Evolutionary conservation across 2,329 filamentous ascomycete species (phyloP).

Genomic region (Apiospora aurea): DNA sequence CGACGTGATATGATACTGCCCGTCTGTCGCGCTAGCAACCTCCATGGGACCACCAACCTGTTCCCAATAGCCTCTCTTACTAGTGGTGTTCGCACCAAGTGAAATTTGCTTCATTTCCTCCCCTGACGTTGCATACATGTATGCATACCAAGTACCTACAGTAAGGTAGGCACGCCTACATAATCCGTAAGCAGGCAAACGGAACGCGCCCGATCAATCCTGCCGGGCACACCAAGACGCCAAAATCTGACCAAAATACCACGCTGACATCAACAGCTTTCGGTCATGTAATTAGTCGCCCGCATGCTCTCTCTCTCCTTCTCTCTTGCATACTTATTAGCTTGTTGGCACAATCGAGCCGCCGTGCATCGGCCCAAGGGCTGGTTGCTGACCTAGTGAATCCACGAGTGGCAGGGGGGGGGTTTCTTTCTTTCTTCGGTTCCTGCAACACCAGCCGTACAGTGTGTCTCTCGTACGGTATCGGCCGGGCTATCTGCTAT

Average conservation of each 20-base stretch:
- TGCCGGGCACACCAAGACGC: not conserved
- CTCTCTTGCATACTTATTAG: not conserved
- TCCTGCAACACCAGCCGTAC: not conserved
- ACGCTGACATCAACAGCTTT: conserved; percentile 1
- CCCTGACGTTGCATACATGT: not conserved
- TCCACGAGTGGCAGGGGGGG: not conserved
- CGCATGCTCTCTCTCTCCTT: not conserved
- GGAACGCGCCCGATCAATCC: not conserved
- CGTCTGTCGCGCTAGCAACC: not conserved
- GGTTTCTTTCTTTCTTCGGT: not conserved
- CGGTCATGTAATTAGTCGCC: not conserved
- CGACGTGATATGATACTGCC: conserved; percentile 7
- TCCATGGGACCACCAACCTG: not conserved
- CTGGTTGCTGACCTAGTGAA: not conserved
- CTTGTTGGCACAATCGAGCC: not conserved
- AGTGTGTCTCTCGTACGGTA: not conserved
- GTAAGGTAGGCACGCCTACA: not conserved
- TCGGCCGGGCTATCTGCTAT: not conserved
- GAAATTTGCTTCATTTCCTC: conserved; percentile 4
- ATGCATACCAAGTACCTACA: too few relatives aligned
- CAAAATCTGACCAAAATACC: conserved; percentile 7
- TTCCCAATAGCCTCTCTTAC: not conserved
- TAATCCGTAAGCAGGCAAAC: not conserved
- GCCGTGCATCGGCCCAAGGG: conserved; percentile 4
- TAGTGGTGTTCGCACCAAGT: not conserved